Base-by-base conservation (phyloP, 164 flowering plant species). In the Aristolochia californica region DNA sequence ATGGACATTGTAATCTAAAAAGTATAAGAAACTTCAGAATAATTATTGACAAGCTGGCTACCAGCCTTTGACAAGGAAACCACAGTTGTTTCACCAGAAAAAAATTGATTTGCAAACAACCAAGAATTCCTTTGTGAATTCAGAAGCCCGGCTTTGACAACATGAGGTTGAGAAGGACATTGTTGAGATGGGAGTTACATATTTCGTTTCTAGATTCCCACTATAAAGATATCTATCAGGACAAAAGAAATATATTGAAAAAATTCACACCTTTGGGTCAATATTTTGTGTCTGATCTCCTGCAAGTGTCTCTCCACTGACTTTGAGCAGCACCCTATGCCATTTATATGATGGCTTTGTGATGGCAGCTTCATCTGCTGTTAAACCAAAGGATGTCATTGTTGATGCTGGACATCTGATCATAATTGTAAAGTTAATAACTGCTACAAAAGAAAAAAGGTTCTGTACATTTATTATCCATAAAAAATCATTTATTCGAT, bases 301-400 rank as follows among this genome's bases (percentile, higher is more conserved):
- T 0, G 95, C 95, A 67, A 94, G 93, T 54, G 97, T 97, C 78
- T 94, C 97, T 50, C 99, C 99, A 38, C 99, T 94, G 22, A 94
- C 99, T 83, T 94, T 94, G 61, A 94, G 99, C 75, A 94, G 68
- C 17, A 94, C 99, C 74, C 99, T 80, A 60, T 56, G 85, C 97
- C 97, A 90, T 77, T 72, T 90, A 65, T 65, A 70, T 15, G 89
- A 67, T 34, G 78, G 67, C 59, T 67, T 78, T 23, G 79, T 56
- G 55, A 62, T 53, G 43, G 72, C 60, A 62, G 67, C 67, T 58
- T 82, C 95, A 64, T 70, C 71, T 66, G 74, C 58, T 57, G 78
- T 48, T 55, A 80, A 54, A 43, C 77, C 75, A 70, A 80, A 76
- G 44, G 85, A 65, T 26, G 77, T 55, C 34, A 75, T 60, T 21